Base-by-base conservation (phyloP, 371 early-diverging fungal genomes). In the Mortierella sp. region DNA sequence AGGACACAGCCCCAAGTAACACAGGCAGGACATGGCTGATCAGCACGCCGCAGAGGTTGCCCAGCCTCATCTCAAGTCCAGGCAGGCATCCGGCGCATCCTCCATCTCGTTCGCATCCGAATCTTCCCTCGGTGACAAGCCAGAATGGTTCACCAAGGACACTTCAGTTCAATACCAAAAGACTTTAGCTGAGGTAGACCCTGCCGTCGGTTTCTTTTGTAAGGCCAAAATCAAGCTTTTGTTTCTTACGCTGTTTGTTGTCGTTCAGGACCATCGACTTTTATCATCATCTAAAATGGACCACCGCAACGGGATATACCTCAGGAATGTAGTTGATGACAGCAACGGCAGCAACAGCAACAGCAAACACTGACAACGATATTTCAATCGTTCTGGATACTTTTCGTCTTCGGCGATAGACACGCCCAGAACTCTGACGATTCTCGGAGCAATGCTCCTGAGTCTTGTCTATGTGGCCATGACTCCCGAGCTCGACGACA, bases 391-490 rank as follows among this genome's bases (percentile, higher is more conserved):
- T 24, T 29, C 60, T 60, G 32, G n/a, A 46, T 60, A 43, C 44
- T 55, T 38, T n/a, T 58, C 38, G 51, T 24, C 35, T 10, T 29
- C 48, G 46, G 2, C 68, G 38, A 8, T 80, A 89, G 89, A 89
- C 74, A 82, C 80, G 18, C 82, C 89, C 38, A 58, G 84, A 55
- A 87, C 88, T 0, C 54, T 89, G 7, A 87, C 87, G 16, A 81
- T 89, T 63, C 80, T 89, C n/a, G 56, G 84, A 5, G 75, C 54
- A 21, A 88, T 88, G 84, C 71, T 89, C 3, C 68, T 87, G 4
- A 83, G 74, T 12, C 80, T 89, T 24, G 83, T 89, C 41, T 89
- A 89, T 71, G 84, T 89, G 75, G 88, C 89, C 63, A 78, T 89
- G 82, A 81, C 78, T 14, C 84, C 87, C 12, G 88, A 89, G 18